These are phyloP conservation scores for Lenzites betulinus DNA, from an alignment of 768 basidiomycete species.

Conservation along the genomic window DNA sequence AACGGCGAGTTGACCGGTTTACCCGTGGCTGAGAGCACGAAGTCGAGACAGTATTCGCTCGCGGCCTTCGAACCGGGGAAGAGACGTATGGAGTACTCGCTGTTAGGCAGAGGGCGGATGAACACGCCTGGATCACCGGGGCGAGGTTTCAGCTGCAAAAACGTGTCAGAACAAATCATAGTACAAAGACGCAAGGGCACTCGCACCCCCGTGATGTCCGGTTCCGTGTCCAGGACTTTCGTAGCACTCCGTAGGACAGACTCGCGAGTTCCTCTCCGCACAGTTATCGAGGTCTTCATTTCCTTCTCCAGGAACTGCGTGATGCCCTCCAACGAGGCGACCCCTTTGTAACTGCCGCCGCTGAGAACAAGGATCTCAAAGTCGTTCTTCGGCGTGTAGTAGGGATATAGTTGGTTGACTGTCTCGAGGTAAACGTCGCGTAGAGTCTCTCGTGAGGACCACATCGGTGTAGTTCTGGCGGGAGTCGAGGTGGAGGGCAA, in stretches of 20 bases:
- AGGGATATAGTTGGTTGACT: neutral
- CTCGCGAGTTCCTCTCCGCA: neutral
- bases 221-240: neutral
- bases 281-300: neutral
- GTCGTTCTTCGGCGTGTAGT: neutral
- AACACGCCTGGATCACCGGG: neutral
- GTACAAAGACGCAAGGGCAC: neutral
- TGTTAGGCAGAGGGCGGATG: neutral
- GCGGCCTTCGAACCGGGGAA: neutral
- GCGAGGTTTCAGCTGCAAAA: neutral
- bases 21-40: neutral
- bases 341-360: neutral
- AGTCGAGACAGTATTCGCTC: constrained; percentile 5
- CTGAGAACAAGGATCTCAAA: neutral
- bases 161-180: neutral
- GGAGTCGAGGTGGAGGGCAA: too few species aligned
- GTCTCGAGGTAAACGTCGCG: neutral
- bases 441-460: neutral
- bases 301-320: neutral
- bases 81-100: constrained; percentile 1
- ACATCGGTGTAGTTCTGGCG: too few species aligned
- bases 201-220: neutral
- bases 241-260: neutral
- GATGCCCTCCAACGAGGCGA: neutral
- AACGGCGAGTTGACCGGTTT: constrained; percentile 2